Percentiles rank a stretch among this genome's conserved stretches.
phyloP scores from a whole-genome alignment of 768 basidiomycete genomes.

The Hygrophorus pudorinus region DNA sequence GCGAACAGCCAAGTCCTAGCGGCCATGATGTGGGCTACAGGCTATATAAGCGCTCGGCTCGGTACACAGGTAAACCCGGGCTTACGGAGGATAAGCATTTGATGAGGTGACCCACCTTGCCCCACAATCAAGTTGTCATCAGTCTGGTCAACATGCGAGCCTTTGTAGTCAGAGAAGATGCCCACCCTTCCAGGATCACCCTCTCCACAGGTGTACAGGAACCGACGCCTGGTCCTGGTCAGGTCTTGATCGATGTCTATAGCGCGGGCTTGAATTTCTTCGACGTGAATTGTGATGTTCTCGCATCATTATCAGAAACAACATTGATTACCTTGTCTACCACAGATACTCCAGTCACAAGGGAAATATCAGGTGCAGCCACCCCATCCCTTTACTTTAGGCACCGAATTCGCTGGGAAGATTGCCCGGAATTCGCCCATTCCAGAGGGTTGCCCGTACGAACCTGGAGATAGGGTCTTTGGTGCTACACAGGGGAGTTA shows the following conservation, averaged over 20 bases:
- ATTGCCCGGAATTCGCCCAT: constrained; percentile 65
- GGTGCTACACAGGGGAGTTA: constrained; percentile 73
- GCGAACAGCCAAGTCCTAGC: too few relatives aligned
- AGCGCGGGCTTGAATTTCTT: constrained; percentile 75
- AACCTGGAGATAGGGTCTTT: constrained; percentile 82
- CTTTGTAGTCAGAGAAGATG: constrained; percentile 62
- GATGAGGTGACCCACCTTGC: not conserved
- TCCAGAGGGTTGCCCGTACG: constrained; percentile 68
- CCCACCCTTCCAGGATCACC: constrained; percentile 55
- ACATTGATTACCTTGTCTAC: constrained; percentile 9
- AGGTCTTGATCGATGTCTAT: constrained; percentile 70
- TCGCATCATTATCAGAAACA: not conserved
- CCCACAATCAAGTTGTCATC: not conserved
- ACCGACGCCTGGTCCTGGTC: constrained; percentile 37
- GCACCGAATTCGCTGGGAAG: constrained; percentile 77
- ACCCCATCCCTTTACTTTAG: constrained; percentile 76
- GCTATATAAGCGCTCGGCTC: too few relatives aligned
- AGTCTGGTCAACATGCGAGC: constrained; percentile 49
- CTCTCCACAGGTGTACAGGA: constrained; percentile 46
- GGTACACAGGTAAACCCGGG: too few relatives aligned
- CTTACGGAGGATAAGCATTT: too few relatives aligned
- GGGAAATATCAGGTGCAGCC: constrained; percentile 86
- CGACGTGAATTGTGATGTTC: constrained; percentile 30
- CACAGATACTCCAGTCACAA: constrained; percentile 73
- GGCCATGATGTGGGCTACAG: too few relatives aligned